Conservation (phyloP, 2,329 filamentous ascomycete genomes). For the Ophiostoma triangulosporum region DNA sequence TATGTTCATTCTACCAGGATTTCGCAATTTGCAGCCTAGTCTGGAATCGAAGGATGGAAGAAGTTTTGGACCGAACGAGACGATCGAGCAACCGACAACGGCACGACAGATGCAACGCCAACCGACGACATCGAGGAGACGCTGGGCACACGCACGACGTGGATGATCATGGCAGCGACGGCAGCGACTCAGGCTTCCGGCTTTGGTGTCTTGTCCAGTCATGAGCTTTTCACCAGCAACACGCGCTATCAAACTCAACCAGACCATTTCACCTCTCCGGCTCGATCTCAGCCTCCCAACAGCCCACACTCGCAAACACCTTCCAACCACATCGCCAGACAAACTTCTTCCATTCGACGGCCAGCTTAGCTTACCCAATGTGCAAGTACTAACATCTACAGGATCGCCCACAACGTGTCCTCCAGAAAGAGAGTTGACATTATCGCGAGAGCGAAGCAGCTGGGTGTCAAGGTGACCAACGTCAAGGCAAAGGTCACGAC, state of each 20-base stretch:
- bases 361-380: background rate
- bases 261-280: no score
- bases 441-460: slow-evolving; percentile 89
- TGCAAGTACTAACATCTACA: slow-evolving; percentile 27
- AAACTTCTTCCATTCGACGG: background rate
- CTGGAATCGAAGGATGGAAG: background rate
- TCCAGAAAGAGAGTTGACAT: slow-evolving; percentile 98
- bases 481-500: slow-evolving; percentile 97
- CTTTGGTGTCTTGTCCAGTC: no score
- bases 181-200: no score
- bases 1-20: slow-evolving; percentile 38
- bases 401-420: slow-evolving; percentile 96
- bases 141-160: background rate
- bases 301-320: background rate
- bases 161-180: background rate
- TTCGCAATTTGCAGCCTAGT: background rate
- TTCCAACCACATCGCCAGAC: background rate
- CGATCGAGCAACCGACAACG: no score
- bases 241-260: no score
- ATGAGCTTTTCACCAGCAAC: background rate
- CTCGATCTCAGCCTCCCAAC: background rate
- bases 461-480: slow-evolving; percentile 99
- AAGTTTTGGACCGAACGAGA: background rate
- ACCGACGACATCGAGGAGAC: background rate
- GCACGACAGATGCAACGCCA: background rate